Evolutionary conservation across 2,329 filamentous ascomycete species (phyloP), one percentile per base, ranked within the genome.

Genomic region (Alternaria tenuissima): DNA sequence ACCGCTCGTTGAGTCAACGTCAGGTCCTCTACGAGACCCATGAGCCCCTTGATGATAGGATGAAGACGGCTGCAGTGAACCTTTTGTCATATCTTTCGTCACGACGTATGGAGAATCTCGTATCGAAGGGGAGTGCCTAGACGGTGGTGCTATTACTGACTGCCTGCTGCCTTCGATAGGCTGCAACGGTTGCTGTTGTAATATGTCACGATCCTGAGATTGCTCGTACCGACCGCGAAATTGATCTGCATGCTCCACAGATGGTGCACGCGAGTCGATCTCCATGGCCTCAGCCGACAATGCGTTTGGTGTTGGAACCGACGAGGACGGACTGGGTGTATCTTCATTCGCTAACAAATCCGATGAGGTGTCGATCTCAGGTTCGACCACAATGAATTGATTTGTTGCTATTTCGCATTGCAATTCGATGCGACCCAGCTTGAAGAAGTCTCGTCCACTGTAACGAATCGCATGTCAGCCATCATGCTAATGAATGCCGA

Each of bases 381-480:
- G 73, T 22, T 76, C 71, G 62, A 78, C 70, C 36, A 67, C 58
- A 41, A 67, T 64, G 36, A 57, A 66, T 18, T 67, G 65, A 36
- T 59, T 60, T 49, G 66, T 63, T n/a, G 67, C 63, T 46, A 56
- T 38, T 49, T 79, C 69, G 71, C 75, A 79, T 75, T 68, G 73
- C 71, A 80, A 63, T 57, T 77, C 67, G 63, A 80, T 77, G 61
- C 71, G 71, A 51, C 73, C 62, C n/a, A 80, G 65, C 58, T 79
- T 79, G 67, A 79, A 79, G 54, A 80, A 74, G 39, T 79, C 74
- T 52, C 78, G 74, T 55, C 65, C 68, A 47, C 79, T 80, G 61
- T 39, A 54, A 7, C 34, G 47, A 38, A 32, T 18, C 14, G 34
- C 38, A 49, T 11, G 53, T 67, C 55, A 61, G 61, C 55, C 48